Conservation (phyloP, 2,329 filamentous ascomycete genomes). For the Tolypocladium ovalisporum region DNA sequence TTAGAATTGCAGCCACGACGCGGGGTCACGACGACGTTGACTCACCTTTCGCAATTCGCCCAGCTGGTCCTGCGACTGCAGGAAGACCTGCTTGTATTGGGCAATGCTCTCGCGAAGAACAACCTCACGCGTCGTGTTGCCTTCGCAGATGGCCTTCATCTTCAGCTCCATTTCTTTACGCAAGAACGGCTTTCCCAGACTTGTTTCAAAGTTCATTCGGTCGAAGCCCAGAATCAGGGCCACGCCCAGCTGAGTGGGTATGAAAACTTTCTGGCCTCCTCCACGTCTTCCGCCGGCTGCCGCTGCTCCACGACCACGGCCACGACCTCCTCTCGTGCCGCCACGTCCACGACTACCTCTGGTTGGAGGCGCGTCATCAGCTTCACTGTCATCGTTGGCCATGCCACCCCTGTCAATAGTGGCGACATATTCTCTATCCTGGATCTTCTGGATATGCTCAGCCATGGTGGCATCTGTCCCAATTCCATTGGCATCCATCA, state of each 20-base stretch:
- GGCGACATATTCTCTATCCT: conserved; percentile 76
- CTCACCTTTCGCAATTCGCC: conserved; percentile 52
- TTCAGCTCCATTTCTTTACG: conserved; percentile 96
- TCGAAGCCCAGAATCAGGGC: conserved; percentile 93
- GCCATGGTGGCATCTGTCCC: conserved; percentile 99
- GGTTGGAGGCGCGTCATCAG: conserved; percentile 23
- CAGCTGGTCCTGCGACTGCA: conserved; percentile 68
- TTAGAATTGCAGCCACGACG: not conserved
- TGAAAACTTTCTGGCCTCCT: conserved; percentile 66
- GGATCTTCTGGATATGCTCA: conserved; percentile 93
- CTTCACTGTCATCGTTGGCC: conserved; percentile 27
- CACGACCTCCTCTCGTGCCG: conserved; percentile 27
- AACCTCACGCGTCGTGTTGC: conserved; percentile 58
- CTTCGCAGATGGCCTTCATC: conserved; percentile 95
- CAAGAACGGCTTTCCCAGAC: conserved; percentile 88
- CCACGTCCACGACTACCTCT: conserved; percentile 39
- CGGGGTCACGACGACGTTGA: conserved; percentile 6
- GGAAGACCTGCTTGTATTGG: conserved; percentile 79
- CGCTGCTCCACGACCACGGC: conserved; percentile 26
- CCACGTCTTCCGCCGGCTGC: conserved; percentile 28
- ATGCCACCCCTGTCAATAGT: conserved; percentile 38
- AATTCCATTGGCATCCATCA: conserved; percentile 98
- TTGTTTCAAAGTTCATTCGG: conserved; percentile 84
- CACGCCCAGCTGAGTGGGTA: conserved; percentile 83
- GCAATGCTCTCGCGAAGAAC: conserved; percentile 76